Evolutionary conservation across 2,329 filamentous ascomycete species (phyloP), one percentile per base, ranked within the genome.

Genomic region (Geosmithia putterillii): DNA sequence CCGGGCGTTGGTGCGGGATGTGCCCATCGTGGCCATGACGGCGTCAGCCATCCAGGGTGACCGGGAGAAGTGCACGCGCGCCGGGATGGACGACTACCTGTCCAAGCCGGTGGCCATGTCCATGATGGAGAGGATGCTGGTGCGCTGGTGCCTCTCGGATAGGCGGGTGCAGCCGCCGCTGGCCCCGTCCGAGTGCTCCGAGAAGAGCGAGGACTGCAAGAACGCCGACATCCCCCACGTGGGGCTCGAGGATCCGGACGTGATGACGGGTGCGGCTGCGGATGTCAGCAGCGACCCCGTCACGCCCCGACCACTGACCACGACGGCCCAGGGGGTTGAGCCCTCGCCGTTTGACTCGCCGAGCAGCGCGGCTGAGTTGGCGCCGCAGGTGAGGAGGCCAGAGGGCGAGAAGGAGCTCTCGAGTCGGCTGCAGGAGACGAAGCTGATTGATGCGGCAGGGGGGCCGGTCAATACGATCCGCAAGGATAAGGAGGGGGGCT

Each of bases 21-120:
- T 86, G 5, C 83, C 83, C 0, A 86, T 88, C 42, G 79, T 88
- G 34, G 83, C 83, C n/a, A 86, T 88, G 81, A 88, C 83, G 0
- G 84, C 83, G 4, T 84, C 79, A 4, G 83, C 83, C 1, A 86
- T 87, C 36, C 81, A 86, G 54, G 83, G 83, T 4, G 83, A 88
- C 52, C 69, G 73, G 41, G 83, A 87, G 55, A 86, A 86, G 55
- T 87, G 83, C 54, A 73, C 75, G 46, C 72, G 71, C 47, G 80
- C 81, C 8, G 83, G 83, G 25, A 87, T 87, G 83, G 82, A 87
- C 50, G 81, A 85, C 53, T 83, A 85, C 52, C 64, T 86, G 9
- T 67, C 78, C n/a, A 85, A 85, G 54, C 83, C 83, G 2, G 83
- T 87, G 36, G 82, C 80, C 51, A 75, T 79, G 50, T 71, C 73